Evolutionary conservation across 2,329 filamentous ascomycete species (phyloP).

Genomic region (Phialophora chinensis): DNA sequence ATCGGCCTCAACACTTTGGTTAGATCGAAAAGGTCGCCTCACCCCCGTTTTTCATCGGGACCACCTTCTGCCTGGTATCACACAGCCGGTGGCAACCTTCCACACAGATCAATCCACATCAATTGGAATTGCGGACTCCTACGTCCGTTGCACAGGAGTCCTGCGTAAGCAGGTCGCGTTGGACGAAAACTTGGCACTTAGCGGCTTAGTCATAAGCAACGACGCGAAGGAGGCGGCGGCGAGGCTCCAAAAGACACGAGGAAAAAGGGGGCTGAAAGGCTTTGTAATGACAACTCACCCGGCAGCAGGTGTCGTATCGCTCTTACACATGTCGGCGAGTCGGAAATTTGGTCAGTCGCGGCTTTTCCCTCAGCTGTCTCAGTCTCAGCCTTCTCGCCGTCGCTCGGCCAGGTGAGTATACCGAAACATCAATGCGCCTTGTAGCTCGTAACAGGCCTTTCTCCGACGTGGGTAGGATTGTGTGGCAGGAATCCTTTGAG

Average conservation of each 20-base stretch:
- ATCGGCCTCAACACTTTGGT: background rate
- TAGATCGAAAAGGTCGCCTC: background rate
- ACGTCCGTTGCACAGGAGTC: background rate
- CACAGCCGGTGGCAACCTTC: background rate
- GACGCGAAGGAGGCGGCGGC: background rate
- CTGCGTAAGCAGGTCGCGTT: background rate
- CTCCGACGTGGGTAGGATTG: background rate
- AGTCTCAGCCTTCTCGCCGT: background rate
- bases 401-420: background rate
- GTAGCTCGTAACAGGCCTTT: background rate
- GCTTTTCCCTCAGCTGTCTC: background rate
- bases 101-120: background rate
- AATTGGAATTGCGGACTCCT: background rate
- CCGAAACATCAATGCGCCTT: background rate
- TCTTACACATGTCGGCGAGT: background rate
- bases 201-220: background rate
- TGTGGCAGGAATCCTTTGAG: background rate
- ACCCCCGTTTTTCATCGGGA: background rate
- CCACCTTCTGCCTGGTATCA: background rate
- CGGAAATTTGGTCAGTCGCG: background rate
- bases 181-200: background rate
- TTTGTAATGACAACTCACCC: conserved; percentile 17
- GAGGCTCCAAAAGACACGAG: conserved; percentile 7
- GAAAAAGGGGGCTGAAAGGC: conserved; percentile 19
- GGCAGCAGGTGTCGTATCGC: background rate